Evolutionary conservation across 179 eudicot species (phyloP).

Genomic region (Actinidia polygama): DNA sequence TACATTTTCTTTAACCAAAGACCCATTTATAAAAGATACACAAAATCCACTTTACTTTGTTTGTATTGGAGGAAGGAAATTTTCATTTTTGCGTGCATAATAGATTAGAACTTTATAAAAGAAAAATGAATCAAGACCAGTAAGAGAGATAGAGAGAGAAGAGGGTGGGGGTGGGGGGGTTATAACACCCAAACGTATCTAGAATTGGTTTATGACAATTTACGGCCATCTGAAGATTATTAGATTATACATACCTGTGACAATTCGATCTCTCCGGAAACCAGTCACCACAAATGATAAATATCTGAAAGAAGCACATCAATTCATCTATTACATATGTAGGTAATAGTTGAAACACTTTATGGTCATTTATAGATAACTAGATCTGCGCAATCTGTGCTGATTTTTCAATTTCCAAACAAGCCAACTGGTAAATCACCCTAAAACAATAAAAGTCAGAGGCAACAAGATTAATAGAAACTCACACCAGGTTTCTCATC

Average conservation of each 20-base stretch:
- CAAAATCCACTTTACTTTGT: neutral
- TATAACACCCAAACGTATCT: too few species aligned
- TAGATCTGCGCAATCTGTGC: neutral
- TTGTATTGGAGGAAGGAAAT: neutral
- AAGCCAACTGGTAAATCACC: neutral
- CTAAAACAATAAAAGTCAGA: neutral
- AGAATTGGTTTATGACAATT: neutral
- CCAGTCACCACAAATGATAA: neutral
- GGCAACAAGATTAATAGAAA: neutral
- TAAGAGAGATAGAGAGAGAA: too few species aligned
- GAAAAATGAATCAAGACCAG: neutral
- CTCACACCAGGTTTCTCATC: neutral
- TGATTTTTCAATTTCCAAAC: neutral
- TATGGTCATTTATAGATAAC: neutral
- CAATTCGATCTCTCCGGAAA: neutral
- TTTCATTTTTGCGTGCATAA: neutral
- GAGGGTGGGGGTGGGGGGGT: too few species aligned
- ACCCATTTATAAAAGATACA: too few species aligned
- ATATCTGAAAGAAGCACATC: neutral
- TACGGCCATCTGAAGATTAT: neutral
- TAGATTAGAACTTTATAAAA: neutral
- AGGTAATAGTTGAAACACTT: neutral
- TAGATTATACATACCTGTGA: neutral
- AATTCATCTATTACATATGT: neutral
- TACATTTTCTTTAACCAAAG: too few species aligned